Conservation (phyloP, 2,329 filamentous ascomycete genomes). For the Talaromyces amestolkiae region DNA sequence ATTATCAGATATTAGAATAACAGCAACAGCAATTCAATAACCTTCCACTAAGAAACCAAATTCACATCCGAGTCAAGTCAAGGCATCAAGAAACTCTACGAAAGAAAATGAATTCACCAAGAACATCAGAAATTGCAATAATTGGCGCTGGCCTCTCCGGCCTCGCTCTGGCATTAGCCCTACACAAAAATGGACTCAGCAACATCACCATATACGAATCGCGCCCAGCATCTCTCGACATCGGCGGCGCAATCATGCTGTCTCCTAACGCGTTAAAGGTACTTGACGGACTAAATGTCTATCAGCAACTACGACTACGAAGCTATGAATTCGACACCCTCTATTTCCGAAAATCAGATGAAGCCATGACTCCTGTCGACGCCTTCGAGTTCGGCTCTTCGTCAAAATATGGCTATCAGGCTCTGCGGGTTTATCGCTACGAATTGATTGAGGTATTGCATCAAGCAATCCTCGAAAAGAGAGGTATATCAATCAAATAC, state of each 20-base stretch:
- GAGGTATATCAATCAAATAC: slow-evolving; percentile 39
- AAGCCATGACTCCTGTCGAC: slow-evolving; percentile 10
- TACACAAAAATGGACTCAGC: slow-evolving; percentile 17
- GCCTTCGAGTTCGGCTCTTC: slow-evolving; percentile 16
- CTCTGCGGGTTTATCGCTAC: slow-evolving; percentile 14
- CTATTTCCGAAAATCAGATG: slow-evolving; percentile 9
- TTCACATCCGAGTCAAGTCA: no score
- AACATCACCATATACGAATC: slow-evolving; percentile 30
- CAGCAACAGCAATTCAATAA: no score
- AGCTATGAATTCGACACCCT: slow-evolving; percentile 10
- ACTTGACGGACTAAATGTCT: slow-evolving; percentile 25
- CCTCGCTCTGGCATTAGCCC: slow-evolving; percentile 12
- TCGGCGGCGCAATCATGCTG: slow-evolving; percentile 34
- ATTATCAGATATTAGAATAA: no score
- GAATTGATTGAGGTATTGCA: slow-evolving; percentile 11
- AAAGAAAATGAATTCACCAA: background rate
- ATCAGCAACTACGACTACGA: background rate
- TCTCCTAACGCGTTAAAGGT: slow-evolving; percentile 32
- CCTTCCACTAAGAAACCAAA: no score
- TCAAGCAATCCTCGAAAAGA: background rate
- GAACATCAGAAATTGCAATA: slow-evolving; percentile 4
- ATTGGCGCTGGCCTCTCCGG: slow-evolving; percentile 17
- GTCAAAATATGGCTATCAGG: slow-evolving; percentile 8
- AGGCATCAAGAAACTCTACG: no score
- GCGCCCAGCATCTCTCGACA: slow-evolving; percentile 28